phyloP scores from a whole-genome alignment of 2,329 filamentous ascomycete species.

The Talaromyces sp. region DNA sequence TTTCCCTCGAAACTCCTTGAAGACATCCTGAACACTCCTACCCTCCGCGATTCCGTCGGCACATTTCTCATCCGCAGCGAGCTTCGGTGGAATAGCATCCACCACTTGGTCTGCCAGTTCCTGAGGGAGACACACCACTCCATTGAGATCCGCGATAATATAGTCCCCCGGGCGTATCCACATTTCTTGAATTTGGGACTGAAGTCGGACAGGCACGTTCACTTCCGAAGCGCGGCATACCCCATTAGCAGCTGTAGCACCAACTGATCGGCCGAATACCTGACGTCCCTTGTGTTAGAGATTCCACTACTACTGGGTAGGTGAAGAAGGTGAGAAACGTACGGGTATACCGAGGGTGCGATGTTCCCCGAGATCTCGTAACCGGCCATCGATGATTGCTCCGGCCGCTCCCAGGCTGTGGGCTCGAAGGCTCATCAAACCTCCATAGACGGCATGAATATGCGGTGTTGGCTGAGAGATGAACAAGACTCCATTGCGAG shows the following conservation, averaged over 20 bases:
- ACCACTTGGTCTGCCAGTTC: constrained; percentile 13
- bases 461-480: constrained; percentile 30
- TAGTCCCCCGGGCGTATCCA: constrained; percentile 32
- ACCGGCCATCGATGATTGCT: constrained; percentile 29
- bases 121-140: constrained; percentile 29
- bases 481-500: no score
- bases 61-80: no score
- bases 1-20: no score
- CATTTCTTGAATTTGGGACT: constrained; percentile 23
- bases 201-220: constrained; percentile 25
- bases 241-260: constrained; percentile 27
- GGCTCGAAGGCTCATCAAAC: constrained; percentile 33
- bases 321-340: no score
- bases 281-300: no score
- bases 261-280: no score
- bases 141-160: constrained; percentile 33
- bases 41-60: no score
- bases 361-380: not conserved
- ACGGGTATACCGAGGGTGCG: not conserved
- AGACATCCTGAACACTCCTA: no score
- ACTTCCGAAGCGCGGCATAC: constrained; percentile 25
- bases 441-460: constrained; percentile 34
- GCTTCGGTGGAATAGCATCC: constrained; percentile 4
- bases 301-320: no score
- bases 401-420: constrained; percentile 27